phyloP scores from a whole-genome alignment of 2,329 filamentous ascomycete genomes.

The Colletotrichum sp. region DNA sequence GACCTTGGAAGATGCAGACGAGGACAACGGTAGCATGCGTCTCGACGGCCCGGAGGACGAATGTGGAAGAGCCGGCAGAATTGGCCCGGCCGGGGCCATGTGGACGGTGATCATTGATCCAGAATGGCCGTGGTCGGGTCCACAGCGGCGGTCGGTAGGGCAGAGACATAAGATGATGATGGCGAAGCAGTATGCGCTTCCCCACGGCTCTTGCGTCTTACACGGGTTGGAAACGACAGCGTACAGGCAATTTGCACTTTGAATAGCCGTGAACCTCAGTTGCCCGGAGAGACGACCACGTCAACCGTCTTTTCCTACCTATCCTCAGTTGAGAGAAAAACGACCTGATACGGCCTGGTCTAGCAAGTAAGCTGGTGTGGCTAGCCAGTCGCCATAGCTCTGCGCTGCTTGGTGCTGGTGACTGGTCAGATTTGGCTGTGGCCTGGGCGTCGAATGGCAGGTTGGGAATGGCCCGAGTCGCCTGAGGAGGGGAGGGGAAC shows the following conservation, averaged over 20 bases:
- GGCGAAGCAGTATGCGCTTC: neutral
- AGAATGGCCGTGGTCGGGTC: neutral
- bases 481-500: neutral
- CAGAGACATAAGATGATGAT: neutral
- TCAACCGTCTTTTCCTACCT: neutral
- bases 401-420: neutral
- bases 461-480: neutral
- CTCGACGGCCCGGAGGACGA: neutral
- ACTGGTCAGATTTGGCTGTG: constrained; percentile 18
- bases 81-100: neutral
- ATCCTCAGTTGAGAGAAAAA: neutral
- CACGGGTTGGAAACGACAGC: neutral
- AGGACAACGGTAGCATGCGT: neutral
- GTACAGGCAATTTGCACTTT: neutral
- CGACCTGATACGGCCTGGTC: neutral
- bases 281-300: neutral
- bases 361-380: neutral
- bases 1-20: neutral
- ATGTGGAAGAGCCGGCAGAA: neutral
- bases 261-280: neutral
- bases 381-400: neutral
- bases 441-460: neutral
- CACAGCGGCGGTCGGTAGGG: neutral
- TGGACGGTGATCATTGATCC: neutral
- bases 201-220: neutral